Evolutionary conservation across 495 filamentous ascomycete genomes (phyloP).

Genomic region (Schizothecium vesticola): DNA sequence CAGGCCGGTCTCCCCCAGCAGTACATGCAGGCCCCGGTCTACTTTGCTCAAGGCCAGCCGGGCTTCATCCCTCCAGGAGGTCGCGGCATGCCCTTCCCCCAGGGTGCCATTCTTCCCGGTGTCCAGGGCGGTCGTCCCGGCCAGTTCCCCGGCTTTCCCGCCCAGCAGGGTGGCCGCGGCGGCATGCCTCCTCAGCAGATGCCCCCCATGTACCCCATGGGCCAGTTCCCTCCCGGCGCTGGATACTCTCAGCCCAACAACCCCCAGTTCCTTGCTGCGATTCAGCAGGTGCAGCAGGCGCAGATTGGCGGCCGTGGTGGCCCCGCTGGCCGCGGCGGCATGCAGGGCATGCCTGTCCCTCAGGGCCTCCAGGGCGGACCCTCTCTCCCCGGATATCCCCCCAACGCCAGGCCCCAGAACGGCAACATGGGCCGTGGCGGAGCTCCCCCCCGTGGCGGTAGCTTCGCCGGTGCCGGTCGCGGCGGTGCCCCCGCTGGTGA

Average conservation of each 20-base stretch:
- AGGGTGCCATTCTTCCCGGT: constrained; percentile 73
- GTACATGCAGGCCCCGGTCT: constrained; percentile 79
- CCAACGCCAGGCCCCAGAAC: constrained; percentile 42
- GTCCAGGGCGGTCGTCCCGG: constrained; percentile 78
- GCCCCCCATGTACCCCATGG: constrained; percentile 70
- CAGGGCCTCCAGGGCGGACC: constrained; percentile 46
- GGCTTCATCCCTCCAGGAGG: constrained; percentile 63
- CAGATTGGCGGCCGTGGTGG: constrained; percentile 63
- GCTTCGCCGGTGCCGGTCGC: constrained; percentile 50
- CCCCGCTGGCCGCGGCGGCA: constrained; percentile 67
- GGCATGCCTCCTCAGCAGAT: constrained; percentile 70
- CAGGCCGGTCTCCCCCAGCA: constrained; percentile 86
- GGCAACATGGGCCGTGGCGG: constrained; percentile 38
- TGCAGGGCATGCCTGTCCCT: constrained; percentile 66
- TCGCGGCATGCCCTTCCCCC: constrained; percentile 84
- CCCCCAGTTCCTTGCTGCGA: constrained; percentile 54
- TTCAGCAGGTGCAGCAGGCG: constrained; percentile 64
- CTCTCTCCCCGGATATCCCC: constrained; percentile 61
- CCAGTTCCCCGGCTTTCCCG: constrained; percentile 74
- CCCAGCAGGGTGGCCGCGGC: constrained; percentile 78
- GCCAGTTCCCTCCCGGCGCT: constrained; percentile 67
- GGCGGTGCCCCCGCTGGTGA: constrained; percentile 35
- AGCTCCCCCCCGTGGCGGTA: constrained; percentile 29
- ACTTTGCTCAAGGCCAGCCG: constrained; percentile 80
- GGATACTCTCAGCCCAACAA: constrained; percentile 42